A percentile compares a stretch with the other conserved stretches of the same genome.
Evolutionary conservation across 306 rosid genomes (phyloP).

Genomic region (Sophora flavescens): DNA sequence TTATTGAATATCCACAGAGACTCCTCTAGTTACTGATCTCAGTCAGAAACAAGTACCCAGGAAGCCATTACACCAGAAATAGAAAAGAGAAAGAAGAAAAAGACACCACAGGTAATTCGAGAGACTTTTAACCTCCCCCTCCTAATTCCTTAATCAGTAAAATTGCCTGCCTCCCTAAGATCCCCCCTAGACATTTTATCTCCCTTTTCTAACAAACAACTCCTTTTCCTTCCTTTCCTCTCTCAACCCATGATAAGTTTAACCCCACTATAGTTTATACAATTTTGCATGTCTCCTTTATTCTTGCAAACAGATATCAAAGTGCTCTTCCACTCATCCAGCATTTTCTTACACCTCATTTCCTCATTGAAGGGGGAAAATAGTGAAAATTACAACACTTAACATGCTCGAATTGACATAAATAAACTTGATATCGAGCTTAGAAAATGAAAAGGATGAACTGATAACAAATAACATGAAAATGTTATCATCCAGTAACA

Average conservation of each 20-base stretch:
- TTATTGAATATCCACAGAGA: background rate
- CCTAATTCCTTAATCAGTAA: too few relatives aligned
- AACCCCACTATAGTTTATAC: background rate
- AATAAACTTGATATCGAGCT: background rate
- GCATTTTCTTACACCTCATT: background rate
- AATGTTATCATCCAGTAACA: background rate
- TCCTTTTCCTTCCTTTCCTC: background rate
- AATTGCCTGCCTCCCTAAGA: too few relatives aligned
- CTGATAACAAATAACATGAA: slow-evolving; percentile 1
- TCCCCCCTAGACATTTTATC: background rate
- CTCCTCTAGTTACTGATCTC: background rate
- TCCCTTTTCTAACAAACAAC: background rate
- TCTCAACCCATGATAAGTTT: background rate
- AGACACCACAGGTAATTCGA: too few relatives aligned
- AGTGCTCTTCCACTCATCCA: background rate
- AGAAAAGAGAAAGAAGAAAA: background rate
- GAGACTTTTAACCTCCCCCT: too few relatives aligned
- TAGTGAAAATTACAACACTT: background rate
- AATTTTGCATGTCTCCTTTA: background rate
- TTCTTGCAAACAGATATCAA: background rate
- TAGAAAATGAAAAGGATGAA: background rate
- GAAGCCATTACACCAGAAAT: background rate
- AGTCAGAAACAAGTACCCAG: background rate
- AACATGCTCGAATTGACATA: background rate
- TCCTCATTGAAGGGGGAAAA: background rate